phyloP scores from a whole-genome alignment of 257 asterid genomes.

The Solanum medicagineum region DNA sequence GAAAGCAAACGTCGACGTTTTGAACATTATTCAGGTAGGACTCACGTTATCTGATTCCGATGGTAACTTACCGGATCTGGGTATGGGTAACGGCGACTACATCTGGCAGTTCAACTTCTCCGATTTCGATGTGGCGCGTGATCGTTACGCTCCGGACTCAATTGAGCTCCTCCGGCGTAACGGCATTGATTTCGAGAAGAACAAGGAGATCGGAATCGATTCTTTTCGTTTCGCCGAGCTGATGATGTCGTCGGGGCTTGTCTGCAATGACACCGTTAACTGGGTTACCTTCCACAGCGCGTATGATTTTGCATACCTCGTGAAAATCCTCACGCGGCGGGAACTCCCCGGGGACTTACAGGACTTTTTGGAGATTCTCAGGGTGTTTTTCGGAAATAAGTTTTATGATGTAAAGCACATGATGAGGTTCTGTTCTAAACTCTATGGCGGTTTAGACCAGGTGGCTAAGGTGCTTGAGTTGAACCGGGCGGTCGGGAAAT shows the following conservation, averaged over 20 bases:
- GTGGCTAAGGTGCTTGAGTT: slow-evolving; percentile 41
- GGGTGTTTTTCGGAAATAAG: slow-evolving; percentile 34
- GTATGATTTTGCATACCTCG: slow-evolving; percentile 58
- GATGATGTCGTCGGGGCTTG: slow-evolving; percentile 52
- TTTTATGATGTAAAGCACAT: slow-evolving; percentile 57
- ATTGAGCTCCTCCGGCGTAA: slow-evolving; percentile 34
- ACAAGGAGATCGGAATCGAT: slow-evolving; percentile 33
- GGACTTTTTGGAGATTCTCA: slow-evolving; percentile 30
- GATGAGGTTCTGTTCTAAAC: slow-evolving; percentile 40
- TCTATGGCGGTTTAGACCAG: slow-evolving; percentile 67
- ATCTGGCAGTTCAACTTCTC: slow-evolving; percentile 82
- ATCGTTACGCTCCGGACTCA: slow-evolving; percentile 54
- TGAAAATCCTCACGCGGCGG: slow-evolving; percentile 53
- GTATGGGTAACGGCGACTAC: slow-evolving; percentile 24
- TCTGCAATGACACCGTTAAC: slow-evolving; percentile 39
- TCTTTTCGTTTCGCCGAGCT: slow-evolving; percentile 43
- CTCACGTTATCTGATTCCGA: slow-evolving; percentile 52
- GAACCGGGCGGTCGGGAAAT: slow-evolving; percentile 58
- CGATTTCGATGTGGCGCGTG: slow-evolving; percentile 59
- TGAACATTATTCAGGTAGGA: slow-evolving; percentile 63
- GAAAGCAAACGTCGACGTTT: slow-evolving; percentile 60
- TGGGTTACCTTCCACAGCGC: slow-evolving; percentile 82
- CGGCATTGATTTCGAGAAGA: slow-evolving; percentile 47
- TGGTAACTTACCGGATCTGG: slow-evolving; percentile 62
- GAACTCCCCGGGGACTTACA: slow-evolving; percentile 30